phyloP scores from a whole-genome alignment of 495 filamentous ascomycete genomes.

The Aspergillus heteromorphus region DNA sequence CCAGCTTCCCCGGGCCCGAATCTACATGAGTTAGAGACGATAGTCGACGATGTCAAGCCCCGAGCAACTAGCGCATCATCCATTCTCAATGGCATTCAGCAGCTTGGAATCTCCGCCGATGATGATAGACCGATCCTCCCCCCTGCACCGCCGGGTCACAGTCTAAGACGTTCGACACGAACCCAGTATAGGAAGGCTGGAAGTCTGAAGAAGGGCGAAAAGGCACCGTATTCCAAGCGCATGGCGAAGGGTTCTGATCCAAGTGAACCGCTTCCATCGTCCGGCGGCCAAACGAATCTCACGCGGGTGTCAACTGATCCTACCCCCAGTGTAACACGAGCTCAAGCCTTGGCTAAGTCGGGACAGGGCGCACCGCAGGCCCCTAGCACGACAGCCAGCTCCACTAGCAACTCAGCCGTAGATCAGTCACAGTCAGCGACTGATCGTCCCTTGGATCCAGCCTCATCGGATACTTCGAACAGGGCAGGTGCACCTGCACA shows the following conservation, averaged over 20 bases:
- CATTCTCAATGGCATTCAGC: conserved; percentile 32
- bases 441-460: conserved; percentile 5
- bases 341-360: conserved; percentile 25
- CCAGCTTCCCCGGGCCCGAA: conserved; percentile 47
- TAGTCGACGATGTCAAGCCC: conserved; percentile 76
- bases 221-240: conserved; percentile 71
- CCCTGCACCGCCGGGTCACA: conserved; percentile 62
- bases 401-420: conserved; percentile 25
- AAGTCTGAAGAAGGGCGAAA: conserved; percentile 74
- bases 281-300: conserved; percentile 49
- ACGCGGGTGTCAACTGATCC: conserved; percentile 75
- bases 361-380: conserved; percentile 19
- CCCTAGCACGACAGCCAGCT: conserved; percentile 16
- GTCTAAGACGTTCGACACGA: conserved; percentile 80
- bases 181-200: conserved; percentile 86
- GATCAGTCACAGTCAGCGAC: conserved; percentile 25
- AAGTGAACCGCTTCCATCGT: conserved; percentile 41
- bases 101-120: conserved; percentile 44
- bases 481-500: conserved; percentile 22
- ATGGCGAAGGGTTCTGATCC: conserved; percentile 55
- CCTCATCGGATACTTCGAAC: conserved; percentile 3
- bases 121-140: conserved; percentile 89
- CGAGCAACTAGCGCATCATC: conserved; percentile 32
- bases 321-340: conserved; percentile 35
- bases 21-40: conserved; percentile 63